Conservation (phyloP, 768 basidiomycete genomes). For the Tylopilus intermedius region DNA sequence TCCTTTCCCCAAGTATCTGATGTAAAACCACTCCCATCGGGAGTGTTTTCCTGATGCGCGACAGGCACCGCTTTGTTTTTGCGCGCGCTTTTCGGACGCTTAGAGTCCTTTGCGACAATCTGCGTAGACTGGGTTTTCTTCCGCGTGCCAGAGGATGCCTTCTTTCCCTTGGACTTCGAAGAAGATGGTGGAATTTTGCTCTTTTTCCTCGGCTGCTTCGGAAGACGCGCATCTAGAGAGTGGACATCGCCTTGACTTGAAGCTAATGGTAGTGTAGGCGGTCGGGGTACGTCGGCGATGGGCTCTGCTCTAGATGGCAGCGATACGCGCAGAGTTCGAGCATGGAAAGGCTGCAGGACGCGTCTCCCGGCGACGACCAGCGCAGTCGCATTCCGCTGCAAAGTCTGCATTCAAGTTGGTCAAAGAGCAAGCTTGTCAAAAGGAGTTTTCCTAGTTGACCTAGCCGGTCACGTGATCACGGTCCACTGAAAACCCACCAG, state of each 20-base stretch:
- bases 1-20: conserved; percentile 24
- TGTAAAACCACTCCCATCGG: conserved; percentile 4
- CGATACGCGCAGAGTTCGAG: conserved; percentile 11
- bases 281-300: neutral
- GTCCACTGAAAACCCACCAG: neutral
- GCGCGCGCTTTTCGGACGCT: conserved; percentile 1
- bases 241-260: neutral
- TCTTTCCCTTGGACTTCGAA: conserved; percentile 1
- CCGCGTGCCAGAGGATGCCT: neutral
- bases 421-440: neutral
- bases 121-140: conserved; percentile 10
- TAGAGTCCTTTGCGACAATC: neutral
- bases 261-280: neutral
- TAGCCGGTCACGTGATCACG: conserved; percentile 7
- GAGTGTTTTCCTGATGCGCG: neutral
- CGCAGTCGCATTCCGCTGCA: conserved; percentile 6
- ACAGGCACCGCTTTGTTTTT: neutral
- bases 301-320: neutral
- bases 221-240: neutral
- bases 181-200: neutral
- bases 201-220: conserved; percentile 1
- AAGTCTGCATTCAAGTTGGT: conserved; percentile 6
- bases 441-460: neutral
- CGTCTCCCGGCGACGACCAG: conserved; percentile 15
- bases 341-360: conserved; percentile 12